phyloP scores from a whole-genome alignment of 805 yeast species.

The Candida arabinofermentans region DNA sequence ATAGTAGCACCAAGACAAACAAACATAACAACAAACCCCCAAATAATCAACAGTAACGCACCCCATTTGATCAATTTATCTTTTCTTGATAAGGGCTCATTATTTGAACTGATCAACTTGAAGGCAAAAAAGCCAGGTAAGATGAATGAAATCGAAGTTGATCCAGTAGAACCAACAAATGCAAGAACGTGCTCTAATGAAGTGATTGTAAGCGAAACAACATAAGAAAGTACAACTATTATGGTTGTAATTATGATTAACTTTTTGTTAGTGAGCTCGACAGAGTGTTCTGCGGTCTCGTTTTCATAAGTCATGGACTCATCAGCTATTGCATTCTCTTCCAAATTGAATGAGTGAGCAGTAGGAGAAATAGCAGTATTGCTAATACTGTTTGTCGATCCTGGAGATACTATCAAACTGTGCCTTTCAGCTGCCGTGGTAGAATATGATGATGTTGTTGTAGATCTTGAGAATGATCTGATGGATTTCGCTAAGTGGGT shows the following conservation, averaged over 20 bases:
- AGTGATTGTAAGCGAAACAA: constrained; percentile 58
- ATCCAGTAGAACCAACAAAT: constrained; percentile 89
- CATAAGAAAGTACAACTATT: constrained; percentile 52
- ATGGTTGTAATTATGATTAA: constrained; percentile 37
- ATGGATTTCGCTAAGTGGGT: constrained; percentile 20
- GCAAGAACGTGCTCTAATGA: constrained; percentile 83
- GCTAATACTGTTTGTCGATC: neutral
- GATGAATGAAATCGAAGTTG: constrained; percentile 86
- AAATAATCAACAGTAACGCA: constrained; percentile 54
- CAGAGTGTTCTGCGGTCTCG: constrained; percentile 15
- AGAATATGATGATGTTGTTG: constrained; percentile 12
- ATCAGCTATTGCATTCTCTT: constrained; percentile 13
- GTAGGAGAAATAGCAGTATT: constrained; percentile 5
- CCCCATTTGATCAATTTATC: constrained; percentile 37
- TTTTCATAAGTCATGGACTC: constrained; percentile 16
- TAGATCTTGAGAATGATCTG: constrained; percentile 18
- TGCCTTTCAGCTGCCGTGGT: constrained; percentile 14
- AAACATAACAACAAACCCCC: constrained; percentile 71
- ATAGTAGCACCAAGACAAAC: constrained; percentile 47
- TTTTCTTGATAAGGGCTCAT: constrained; percentile 11
- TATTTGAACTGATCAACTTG: constrained; percentile 55
- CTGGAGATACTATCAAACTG: constrained; percentile 6
- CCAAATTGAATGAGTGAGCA: neutral
- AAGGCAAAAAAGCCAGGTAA: constrained; percentile 87
- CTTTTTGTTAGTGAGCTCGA: constrained; percentile 24